A percentile compares a stretch with the other conserved stretches of the same genome.
These are phyloP conservation scores for Lenwebbia sp. DNA, from an alignment of 345 rosid species.

Conservation along the genomic window DNA sequence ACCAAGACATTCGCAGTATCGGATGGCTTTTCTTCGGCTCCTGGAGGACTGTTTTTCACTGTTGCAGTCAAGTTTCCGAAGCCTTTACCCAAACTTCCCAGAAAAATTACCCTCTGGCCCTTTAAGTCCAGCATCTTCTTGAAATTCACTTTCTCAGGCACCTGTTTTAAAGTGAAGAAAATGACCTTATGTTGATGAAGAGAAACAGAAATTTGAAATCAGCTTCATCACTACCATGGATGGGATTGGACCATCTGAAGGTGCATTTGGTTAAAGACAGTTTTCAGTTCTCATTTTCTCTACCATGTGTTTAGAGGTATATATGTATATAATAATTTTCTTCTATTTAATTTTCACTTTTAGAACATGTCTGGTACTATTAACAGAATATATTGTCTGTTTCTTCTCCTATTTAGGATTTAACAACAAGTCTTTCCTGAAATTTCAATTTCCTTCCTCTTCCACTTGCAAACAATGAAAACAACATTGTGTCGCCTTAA, in stretches of 20 bases:
- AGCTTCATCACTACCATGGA: not conserved
- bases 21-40: too few species aligned
- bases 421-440: not conserved
- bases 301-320: not conserved
- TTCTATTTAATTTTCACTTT: not conserved
- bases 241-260: not conserved
- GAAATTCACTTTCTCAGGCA: slow-evolving; percentile 11
- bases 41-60: too few species aligned
- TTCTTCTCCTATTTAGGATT: not conserved
- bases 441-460: not conserved
- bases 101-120: too few species aligned
- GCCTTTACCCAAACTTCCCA: too few species aligned
- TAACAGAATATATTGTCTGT: not conserved
- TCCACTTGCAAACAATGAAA: not conserved
- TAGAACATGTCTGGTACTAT: not conserved
- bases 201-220: not conserved
- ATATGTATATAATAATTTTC: not conserved
- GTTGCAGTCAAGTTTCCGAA: too few species aligned
- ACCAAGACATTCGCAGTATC: too few species aligned
- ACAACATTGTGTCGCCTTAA: not conserved
- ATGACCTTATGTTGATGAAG: not conserved
- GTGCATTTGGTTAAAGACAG: not conserved
- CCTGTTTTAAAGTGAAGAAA: slow-evolving; percentile 9
- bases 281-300: not conserved
- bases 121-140: too few species aligned